phyloP scores from a whole-genome alignment of 2,329 filamentous ascomycete species.

The Fusarium anguioides region DNA sequence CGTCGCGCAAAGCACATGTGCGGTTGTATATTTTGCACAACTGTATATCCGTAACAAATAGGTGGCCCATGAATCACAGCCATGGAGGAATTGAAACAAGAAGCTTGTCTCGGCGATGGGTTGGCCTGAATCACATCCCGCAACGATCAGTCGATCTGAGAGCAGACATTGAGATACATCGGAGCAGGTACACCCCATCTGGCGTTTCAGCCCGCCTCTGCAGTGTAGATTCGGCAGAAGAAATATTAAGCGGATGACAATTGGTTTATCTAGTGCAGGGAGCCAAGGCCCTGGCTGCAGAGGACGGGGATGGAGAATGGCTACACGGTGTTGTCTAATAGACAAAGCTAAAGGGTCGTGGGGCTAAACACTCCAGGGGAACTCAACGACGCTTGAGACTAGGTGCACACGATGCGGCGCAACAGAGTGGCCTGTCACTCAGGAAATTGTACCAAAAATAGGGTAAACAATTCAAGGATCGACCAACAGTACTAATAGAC shows the following conservation, averaged over 20 bases:
- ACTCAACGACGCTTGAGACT: constrained; percentile 27
- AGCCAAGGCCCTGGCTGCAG: constrained; percentile 24
- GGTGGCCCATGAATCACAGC: constrained; percentile 10
- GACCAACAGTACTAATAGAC: neutral
- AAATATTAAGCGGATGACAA: neutral
- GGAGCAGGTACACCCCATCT: constrained; percentile 5
- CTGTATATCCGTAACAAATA: no score
- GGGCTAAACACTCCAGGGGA: constrained; percentile 33
- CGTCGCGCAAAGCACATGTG: neutral
- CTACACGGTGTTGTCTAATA: constrained; percentile 38
- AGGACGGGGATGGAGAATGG: constrained; percentile 1
- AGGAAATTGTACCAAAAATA: neutral
- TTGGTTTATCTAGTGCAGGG: constrained; percentile 11
- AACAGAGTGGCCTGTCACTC: neutral
- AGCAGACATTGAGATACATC: constrained; percentile 14
- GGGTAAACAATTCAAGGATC: neutral
- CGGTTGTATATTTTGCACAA: constrained; percentile 1
- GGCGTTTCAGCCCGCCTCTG: neutral
- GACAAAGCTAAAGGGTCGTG: constrained; percentile 43
- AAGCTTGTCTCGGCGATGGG: constrained; percentile 34
- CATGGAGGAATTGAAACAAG: constrained; percentile 32
- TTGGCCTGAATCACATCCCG: constrained; percentile 23
- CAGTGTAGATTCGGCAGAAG: constrained; percentile 8
- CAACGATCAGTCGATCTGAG: constrained; percentile 31
- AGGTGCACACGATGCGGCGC: constrained; percentile 1